A percentile compares a stretch with the other conserved stretches of the same genome.
phyloP scores from a whole-genome alignment of 306 rosid genomes.

The Lagenaria siceraria region DNA sequence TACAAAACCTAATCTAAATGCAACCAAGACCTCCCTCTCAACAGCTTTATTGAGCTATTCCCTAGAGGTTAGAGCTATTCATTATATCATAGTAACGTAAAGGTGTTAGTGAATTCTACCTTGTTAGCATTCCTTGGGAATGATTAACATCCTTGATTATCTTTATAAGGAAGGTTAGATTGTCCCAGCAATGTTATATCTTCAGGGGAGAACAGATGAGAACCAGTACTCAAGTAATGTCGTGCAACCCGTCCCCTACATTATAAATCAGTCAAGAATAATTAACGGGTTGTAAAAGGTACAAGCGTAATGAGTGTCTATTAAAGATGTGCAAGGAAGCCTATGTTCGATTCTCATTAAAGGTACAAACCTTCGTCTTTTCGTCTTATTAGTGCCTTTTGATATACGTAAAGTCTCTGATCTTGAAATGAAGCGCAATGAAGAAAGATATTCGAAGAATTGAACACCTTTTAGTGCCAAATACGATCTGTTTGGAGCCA shows the following conservation, averaged over 20 bases:
- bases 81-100: background rate
- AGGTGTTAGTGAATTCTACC: conserved; percentile 9
- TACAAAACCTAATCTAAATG: background rate
- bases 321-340: conserved; percentile 7
- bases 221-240: conserved; percentile 61
- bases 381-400: conserved; percentile 23
- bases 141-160: conserved; percentile 7
- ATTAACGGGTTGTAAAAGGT: conserved; percentile 9
- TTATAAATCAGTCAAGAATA: conserved; percentile 10
- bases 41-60: background rate
- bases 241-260: conserved; percentile 45
- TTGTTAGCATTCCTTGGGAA: conserved; percentile 11
- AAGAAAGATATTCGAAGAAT: conserved; percentile 56
- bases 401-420: conserved; percentile 53
- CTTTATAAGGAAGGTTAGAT: conserved; percentile 22
- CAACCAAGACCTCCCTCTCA: background rate
- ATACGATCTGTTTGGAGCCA: conserved; percentile 43
- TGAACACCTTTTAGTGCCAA: conserved; percentile 32
- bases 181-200: conserved; percentile 49
- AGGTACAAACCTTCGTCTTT: conserved; percentile 45
- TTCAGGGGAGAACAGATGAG: conserved; percentile 40
- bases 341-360: background rate
- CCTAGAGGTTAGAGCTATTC: background rate
- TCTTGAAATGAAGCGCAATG: conserved; percentile 59
- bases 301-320: background rate